Conservation (phyloP, 306 rosid genomes). For the Gastrolobium bilobum region DNA sequence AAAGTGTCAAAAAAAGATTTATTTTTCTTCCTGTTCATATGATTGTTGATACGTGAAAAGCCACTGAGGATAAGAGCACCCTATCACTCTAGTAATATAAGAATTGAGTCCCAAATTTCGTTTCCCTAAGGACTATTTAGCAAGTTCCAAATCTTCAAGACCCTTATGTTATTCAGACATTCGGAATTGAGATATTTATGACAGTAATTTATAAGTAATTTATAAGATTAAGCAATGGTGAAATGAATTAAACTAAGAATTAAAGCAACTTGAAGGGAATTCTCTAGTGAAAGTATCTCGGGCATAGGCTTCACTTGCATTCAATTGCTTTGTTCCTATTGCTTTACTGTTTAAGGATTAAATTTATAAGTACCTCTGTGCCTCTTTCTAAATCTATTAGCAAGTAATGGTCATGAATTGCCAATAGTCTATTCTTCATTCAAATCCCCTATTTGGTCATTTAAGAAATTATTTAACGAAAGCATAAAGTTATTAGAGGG, state of each 20-base stretch:
- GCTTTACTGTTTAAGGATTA: not conserved
- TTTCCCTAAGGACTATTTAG: not conserved
- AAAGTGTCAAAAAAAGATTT: constrained; percentile 8
- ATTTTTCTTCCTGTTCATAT: not conserved
- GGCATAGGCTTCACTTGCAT: not conserved
- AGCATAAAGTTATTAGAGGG: not conserved
- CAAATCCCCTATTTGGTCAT: not conserved
- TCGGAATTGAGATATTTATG: not conserved
- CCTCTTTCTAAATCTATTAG: not conserved
- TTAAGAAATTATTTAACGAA: not conserved
- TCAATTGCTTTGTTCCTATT: not conserved
- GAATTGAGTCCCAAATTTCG: not conserved
- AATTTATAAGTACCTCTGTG: not conserved
- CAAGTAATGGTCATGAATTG: not conserved
- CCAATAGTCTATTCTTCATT: not conserved
- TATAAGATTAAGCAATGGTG: not conserved
- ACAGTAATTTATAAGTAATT: not conserved
- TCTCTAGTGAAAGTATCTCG: not conserved
- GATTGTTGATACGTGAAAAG: not conserved
- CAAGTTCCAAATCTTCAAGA: not conserved
- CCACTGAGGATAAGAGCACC: not conserved
- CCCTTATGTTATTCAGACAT: not conserved
- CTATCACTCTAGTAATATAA: not conserved
- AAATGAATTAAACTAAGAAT: not conserved
- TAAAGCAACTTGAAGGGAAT: not conserved